Evolutionary conservation across 75 land plant genomes (phyloP), one percentile per base, ranked within the genome.

Genomic region (Larix kaempferi): DNA sequence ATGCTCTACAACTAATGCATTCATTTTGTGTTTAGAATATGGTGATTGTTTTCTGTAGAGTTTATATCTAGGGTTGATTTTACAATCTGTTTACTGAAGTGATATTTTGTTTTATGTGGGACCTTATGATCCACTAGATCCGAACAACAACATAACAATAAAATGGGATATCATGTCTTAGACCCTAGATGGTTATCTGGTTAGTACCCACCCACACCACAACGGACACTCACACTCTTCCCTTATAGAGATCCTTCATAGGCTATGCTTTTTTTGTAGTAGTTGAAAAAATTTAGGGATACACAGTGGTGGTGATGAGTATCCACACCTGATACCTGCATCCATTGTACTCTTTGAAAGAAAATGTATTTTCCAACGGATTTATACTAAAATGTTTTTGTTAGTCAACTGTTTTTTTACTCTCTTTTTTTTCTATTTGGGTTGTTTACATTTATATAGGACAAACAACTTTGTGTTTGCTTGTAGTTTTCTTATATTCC

Each of bases 181-280:
- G 94, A 90, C 94, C 0, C 69, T 81, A 52, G 92, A 92, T 88
- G 94, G 92, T 22, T 92, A 92, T 83, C 79, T 85, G 74, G 94
- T 92, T 77, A 11, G 78, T 75, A 77, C 71, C 67, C 62, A 77
- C 71, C 71, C 77, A 77, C 74, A 76, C 83, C 39, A 14, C 13
- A 26, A 35, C 3, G 1, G 37, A 35, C 37, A 11, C 14, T 33
- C 26, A 26, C 25, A 16, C 7, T 56, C n/a, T 74, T 14, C n/a
- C 23, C 6, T 23, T 29, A 8, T 5, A 11, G 17, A 6, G 12
- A 21, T 8, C 58, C 23, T 14, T 5, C 17, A 3, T 37, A 7
- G 2, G 2, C 35, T 19, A 17, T 8, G 17, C 11, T 71, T 71
- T 41, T 4, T 5, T 39, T 3, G 19, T 2, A 52, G 25, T 11